Conservation (phyloP, 192 early-diverging fungal genomes). For the Chytriomyces confervae region DNA sequence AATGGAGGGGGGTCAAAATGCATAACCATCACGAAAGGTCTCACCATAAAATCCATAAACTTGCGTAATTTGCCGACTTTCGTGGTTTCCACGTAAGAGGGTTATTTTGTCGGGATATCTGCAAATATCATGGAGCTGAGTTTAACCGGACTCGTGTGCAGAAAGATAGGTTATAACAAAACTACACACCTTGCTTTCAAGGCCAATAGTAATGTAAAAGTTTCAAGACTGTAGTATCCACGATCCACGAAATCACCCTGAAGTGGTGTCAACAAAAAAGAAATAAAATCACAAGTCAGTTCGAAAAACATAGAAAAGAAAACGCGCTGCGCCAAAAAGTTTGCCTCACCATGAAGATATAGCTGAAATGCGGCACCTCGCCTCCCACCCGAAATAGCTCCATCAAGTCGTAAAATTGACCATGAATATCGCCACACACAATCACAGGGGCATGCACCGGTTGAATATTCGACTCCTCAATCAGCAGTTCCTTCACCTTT, state of each 20-base stretch:
- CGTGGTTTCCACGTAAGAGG: conserved; percentile 94
- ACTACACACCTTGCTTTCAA: conserved; percentile 85
- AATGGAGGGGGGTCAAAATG: background rate
- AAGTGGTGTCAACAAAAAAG: background rate
- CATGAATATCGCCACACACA: conserved; percentile 91
- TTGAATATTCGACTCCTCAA: conserved; percentile 99
- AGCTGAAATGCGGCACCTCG: conserved; percentile 90
- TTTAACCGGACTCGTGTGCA: background rate
- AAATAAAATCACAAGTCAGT: conserved; percentile 18
- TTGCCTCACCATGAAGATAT: conserved; percentile 91
- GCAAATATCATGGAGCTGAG: conserved; percentile 18
- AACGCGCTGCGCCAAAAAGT: background rate
- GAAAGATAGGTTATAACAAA: background rate
- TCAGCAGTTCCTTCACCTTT: conserved; percentile 93
- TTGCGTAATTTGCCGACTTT: conserved; percentile 95
- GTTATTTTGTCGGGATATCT: conserved; percentile 98
- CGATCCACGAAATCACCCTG: conserved; percentile 99
- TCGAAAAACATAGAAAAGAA: background rate
- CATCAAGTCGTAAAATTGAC: conserved; percentile 95
- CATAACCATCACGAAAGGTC: background rate
- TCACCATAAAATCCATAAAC: conserved; percentile 95
- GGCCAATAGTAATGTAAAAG: conserved; percentile 90
- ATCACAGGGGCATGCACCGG: conserved; percentile 98
- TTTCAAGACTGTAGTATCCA: conserved; percentile 96
- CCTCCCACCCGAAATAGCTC: conserved; percentile 97